phyloP scores from a whole-genome alignment of 2,329 filamentous ascomycete genomes.

The Claviceps sorghi region DNA sequence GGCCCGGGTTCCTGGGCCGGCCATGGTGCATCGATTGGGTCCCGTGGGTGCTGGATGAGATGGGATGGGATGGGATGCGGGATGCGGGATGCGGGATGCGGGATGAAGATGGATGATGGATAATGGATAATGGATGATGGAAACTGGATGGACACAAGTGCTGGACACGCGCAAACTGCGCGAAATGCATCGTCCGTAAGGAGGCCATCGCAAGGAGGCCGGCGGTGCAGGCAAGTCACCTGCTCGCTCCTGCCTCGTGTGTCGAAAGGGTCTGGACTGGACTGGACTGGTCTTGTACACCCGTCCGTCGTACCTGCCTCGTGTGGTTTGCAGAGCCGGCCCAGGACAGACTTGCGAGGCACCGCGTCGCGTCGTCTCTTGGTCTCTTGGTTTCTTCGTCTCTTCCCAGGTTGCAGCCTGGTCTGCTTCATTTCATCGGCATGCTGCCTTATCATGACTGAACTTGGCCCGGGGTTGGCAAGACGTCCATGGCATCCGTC shows the following conservation, averaged over 20 bases:
- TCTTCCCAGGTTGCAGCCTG: neutral
- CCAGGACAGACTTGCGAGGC: no score
- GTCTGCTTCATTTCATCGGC: constrained; percentile 4
- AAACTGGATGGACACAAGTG: no score
- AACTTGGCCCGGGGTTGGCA: neutral
- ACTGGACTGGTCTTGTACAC: neutral
- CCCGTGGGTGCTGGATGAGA: no score
- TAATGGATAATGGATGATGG: no score
- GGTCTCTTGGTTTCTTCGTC: neutral
- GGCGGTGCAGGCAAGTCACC: neutral
- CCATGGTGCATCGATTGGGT: neutral
- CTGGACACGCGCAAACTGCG: no score
- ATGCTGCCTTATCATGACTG: constrained; percentile 4
- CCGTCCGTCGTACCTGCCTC: no score
- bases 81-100: no score
- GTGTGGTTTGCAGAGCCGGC: no score
- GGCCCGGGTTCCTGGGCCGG: neutral
- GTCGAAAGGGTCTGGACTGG: neutral
- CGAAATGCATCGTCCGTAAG: no score
- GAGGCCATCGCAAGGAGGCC: no score
- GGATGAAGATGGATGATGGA: neutral
- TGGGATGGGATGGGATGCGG: no score
- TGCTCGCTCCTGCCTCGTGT: constrained; percentile 1
- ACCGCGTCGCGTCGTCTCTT: no score
- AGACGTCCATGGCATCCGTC: neutral